Evolutionary conservation across 257 asterid species (phyloP).

Genomic region (Capsicum chinense): DNA sequence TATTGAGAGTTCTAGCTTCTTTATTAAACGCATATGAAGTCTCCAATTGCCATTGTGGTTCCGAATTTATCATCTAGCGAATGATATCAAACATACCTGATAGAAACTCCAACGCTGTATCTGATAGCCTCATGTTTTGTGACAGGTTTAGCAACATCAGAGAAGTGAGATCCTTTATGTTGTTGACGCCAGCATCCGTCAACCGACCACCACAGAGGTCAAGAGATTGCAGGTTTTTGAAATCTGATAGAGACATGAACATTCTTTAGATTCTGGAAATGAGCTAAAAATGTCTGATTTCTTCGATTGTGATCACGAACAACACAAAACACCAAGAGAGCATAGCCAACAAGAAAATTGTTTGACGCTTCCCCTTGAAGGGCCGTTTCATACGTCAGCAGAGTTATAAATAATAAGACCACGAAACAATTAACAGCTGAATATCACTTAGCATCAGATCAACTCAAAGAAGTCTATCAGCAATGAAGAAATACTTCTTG

Average conservation of each 20-base stretch:
- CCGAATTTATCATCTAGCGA: not conserved
- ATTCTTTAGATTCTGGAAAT: conserved; percentile 4
- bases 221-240: conserved; percentile 31
- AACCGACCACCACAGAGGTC: conserved; percentile 28
- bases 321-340: not conserved
- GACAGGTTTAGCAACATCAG: conserved; percentile 32
- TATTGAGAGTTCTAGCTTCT: not conserved
- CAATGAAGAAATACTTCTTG: not conserved
- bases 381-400: not conserved
- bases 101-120: conserved; percentile 25
- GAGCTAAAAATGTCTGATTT: not conserved
- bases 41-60: not conserved
- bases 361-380: not conserved
- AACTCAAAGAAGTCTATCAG: not conserved
- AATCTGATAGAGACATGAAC: conserved; percentile 19
- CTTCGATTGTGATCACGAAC: not conserved
- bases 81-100: conserved; percentile 23
- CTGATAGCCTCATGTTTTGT: conserved; percentile 22
- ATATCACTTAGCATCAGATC: not conserved
- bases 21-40: not conserved
- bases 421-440: not conserved
- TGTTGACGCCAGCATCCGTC: conserved; percentile 31
- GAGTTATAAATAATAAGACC: not conserved
- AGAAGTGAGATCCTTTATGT: conserved; percentile 26
- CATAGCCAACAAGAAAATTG: not conserved